Conservation (phyloP, 176 grass and related monocot genomes). For the Puccinellia tenuiflora region DNA sequence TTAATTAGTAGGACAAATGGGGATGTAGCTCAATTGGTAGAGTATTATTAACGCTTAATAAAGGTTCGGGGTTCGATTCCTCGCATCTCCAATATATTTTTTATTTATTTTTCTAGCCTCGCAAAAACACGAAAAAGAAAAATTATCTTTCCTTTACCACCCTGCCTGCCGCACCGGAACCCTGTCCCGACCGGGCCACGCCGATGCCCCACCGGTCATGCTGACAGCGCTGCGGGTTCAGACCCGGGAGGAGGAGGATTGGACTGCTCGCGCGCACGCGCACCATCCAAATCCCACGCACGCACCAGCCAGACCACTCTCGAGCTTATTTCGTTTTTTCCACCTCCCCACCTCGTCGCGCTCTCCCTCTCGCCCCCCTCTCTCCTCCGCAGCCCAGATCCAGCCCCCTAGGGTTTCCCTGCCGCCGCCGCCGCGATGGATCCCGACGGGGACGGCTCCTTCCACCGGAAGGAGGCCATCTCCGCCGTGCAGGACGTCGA, state of each 20-base stretch:
- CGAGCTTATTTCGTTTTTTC: not conserved
- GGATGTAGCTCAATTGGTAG: not conserved
- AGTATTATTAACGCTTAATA: not conserved
- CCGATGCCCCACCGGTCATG: too few species aligned
- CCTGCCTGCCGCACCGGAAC: too few species aligned
- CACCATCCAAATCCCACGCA: not conserved
- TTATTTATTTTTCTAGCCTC: too few species aligned
- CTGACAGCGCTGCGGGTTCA: too few species aligned
- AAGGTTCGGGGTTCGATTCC: not conserved
- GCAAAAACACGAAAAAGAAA: too few species aligned
- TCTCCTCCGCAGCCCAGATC: not conserved
- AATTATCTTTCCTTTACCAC: too few species aligned
- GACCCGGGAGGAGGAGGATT: too few species aligned
- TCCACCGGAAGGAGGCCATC: conserved; percentile 64
- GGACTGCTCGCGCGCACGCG: not conserved
- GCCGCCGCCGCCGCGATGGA: conserved; percentile 20
- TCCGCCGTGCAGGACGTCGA: conserved; percentile 58
- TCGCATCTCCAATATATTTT: not conserved
- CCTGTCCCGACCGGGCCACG: too few species aligned
- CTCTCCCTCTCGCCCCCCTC: not conserved
- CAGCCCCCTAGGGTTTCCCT: conserved; percentile 11
- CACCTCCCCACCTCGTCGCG: not conserved
- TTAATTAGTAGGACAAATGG: not conserved
- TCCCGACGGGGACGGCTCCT: conserved; percentile 28
- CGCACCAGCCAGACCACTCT: not conserved